Base-by-base conservation (phyloP, 495 filamentous ascomycete genomes). In the Parachaetomium inaequale region DNA sequence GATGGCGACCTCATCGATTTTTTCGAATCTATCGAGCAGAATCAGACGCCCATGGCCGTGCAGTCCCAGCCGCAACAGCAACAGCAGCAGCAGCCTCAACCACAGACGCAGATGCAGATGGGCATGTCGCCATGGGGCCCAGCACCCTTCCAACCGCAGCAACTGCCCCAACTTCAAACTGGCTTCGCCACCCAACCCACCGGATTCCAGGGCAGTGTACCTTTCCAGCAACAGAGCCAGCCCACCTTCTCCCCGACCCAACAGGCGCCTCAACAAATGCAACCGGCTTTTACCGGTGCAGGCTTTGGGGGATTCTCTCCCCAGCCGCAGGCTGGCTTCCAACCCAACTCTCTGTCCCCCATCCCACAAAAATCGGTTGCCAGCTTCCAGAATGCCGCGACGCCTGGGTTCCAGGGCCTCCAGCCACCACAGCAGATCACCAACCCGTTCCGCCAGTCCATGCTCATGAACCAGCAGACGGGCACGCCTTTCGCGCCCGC, bases 21-120 rank as follows among this genome's bases (percentile, higher is more conserved):
- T 73, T 99, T 99, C 70, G 94, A 94, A 62, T 93, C 93, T 2
- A 98, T 99, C 69, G 92, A 98, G 68, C 88, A 90, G 67, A 93
- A 93, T 63, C 91, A 93, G 73, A 91, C 92, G 61, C 85, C 89
- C 74, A 87, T 87, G 76, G 75, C 65, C 26, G 69, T 73, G 3
- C 82, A 85, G 52, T 62, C 74, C 26, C 71, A 77, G 38, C 70
- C 66, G 23, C 72, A 66, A 31, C 59, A 31, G 15, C 65, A 67
- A 34, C 54, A 42, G 14, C 62, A 64, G 19, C 68, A 64, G 17
- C 73, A 68, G 34, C 40, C 46, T 17, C 62, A 70, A 58, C 61
- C 63, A 11, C 68, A 69, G 19, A 45, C 55, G 21, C 70, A 73
- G 29, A 63, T 70, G 49, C 69, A 68, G 45, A 68, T 72, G 64